Conservation (phyloP, 139 green algal species). For the Trebouxia sp. region DNA sequence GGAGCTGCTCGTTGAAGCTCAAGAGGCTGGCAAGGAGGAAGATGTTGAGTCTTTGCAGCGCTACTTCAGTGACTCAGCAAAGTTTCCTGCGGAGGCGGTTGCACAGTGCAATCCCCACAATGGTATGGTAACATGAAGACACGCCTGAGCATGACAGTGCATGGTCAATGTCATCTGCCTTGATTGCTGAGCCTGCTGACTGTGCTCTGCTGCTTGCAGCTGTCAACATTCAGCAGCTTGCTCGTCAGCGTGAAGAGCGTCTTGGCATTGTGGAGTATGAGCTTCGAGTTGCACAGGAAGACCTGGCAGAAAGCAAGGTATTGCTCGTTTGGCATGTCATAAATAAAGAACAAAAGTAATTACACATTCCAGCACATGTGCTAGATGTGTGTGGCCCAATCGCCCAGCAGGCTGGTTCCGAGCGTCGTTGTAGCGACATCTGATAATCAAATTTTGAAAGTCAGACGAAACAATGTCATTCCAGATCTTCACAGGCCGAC, state of each 20-base stretch:
- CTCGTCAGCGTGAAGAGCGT: constrained; percentile 26
- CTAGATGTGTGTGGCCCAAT: no score
- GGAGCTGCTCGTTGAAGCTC: constrained; percentile 41
- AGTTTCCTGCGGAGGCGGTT: constrained; percentile 34
- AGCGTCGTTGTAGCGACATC: no score
- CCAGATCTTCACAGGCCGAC: no score
- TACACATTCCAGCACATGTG: no score
- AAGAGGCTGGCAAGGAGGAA: constrained; percentile 32
- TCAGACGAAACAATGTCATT: no score
- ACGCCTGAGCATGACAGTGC: background rate
- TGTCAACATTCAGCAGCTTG: constrained; percentile 33
- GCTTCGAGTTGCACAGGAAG: constrained; percentile 35
- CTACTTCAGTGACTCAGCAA: constrained; percentile 29
- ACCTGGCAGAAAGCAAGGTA: constrained; percentile 9
- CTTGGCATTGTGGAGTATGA: constrained; percentile 34
- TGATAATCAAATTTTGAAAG: no score
- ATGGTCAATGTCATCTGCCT: background rate
- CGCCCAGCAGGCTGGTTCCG: no score
- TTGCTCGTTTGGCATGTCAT: background rate
- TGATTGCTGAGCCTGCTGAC: background rate
- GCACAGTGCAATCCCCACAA: constrained; percentile 9
- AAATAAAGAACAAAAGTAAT: background rate
- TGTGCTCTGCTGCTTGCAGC: background rate
- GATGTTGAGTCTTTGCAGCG: constrained; percentile 32
- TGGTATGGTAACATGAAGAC: background rate